Conservation (phyloP, 139 green algal genomes). For the Volvox africanus region DNA sequence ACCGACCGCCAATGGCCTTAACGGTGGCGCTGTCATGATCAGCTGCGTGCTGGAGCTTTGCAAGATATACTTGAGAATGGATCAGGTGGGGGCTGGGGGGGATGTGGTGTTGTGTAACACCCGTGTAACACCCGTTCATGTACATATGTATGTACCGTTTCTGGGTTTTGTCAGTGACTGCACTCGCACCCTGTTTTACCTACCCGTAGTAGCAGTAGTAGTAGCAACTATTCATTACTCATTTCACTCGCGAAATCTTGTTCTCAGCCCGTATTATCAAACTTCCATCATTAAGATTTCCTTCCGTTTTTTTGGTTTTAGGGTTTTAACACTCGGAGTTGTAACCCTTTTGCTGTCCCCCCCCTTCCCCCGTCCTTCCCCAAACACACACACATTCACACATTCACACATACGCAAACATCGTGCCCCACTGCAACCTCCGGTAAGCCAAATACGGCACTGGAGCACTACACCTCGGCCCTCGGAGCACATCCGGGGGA, state of each 20-base stretch:
- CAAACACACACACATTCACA: background rate
- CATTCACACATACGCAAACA: too few relatives aligned
- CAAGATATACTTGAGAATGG: slow-evolving; percentile 83
- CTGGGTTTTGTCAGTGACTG: too few relatives aligned
- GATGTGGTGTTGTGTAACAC: too few relatives aligned
- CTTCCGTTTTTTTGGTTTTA: too few relatives aligned
- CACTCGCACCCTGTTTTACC: too few relatives aligned
- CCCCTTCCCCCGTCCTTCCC: background rate
- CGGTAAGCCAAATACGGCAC: slow-evolving; percentile 62
- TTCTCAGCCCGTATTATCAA: too few relatives aligned
- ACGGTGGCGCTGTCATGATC: slow-evolving; percentile 61
- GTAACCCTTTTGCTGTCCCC: background rate
- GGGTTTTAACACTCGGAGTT: too few relatives aligned
- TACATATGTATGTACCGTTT: too few relatives aligned
- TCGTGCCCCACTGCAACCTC: background rate
- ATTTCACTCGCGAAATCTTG: too few relatives aligned
- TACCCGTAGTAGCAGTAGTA: background rate
- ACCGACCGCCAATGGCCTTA: slow-evolving; percentile 22
- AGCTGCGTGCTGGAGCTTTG: slow-evolving; percentile 73
- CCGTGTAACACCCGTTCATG: too few relatives aligned
- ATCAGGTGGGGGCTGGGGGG: slow-evolving; percentile 63
- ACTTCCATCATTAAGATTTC: too few relatives aligned
- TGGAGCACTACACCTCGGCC: slow-evolving; percentile 72
- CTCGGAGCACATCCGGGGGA: slow-evolving; percentile 68
- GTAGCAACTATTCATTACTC: too few relatives aligned